phyloP scores from a whole-genome alignment of 2,329 filamentous ascomycete genomes.

The Aspergillus floridensis region DNA sequence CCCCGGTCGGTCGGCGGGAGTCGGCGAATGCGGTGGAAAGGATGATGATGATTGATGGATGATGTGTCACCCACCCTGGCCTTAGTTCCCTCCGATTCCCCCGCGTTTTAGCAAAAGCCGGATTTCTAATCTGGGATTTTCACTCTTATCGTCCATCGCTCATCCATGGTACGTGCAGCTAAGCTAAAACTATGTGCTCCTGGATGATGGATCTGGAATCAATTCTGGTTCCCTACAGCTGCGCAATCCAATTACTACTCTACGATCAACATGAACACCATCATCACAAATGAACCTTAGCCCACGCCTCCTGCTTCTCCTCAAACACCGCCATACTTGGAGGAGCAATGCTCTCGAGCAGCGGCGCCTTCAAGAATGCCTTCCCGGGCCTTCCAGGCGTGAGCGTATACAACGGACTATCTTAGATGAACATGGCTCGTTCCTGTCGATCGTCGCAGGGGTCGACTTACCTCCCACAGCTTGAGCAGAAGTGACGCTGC shows the following conservation, averaged over 20 bases:
- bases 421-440: neutral
- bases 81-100: neutral
- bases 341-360: slow-evolving; percentile 19
- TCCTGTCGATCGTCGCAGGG: neutral
- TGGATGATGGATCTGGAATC: neutral
- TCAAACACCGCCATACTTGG: slow-evolving; percentile 13
- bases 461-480: slow-evolving; percentile 22
- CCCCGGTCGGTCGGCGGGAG: neutral
- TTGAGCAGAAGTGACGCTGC: slow-evolving; percentile 25
- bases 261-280: neutral
- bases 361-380: slow-evolving; percentile 20
- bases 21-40: neutral
- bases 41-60: neutral
- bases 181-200: no score
- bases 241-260: neutral
- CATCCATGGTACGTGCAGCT: neutral
- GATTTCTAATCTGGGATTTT: neutral
- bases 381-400: slow-evolving; percentile 14
- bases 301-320: slow-evolving; percentile 11
- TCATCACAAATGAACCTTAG: neutral
- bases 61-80: neutral
- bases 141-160: neutral
- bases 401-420: neutral
- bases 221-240: neutral
- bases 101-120: neutral